Evolutionary conservation across 2,329 filamentous ascomycete species (phyloP).

Genomic region (Talaromyces funiculosus): DNA sequence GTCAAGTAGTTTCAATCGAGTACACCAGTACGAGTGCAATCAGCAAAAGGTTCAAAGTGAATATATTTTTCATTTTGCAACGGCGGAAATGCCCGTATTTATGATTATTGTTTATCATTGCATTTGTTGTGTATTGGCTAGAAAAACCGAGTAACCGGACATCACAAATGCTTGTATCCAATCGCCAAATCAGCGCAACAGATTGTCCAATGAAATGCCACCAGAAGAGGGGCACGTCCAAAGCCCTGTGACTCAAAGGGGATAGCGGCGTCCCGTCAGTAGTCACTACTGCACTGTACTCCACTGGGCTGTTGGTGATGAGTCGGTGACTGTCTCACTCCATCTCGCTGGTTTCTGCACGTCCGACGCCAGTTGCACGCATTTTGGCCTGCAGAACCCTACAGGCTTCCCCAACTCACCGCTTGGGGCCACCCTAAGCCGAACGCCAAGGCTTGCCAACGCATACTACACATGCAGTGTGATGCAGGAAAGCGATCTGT

Average conservation of each 20-base stretch:
- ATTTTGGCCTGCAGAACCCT: not conserved
- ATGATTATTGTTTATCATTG: not conserved
- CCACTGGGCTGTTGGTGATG: not conserved
- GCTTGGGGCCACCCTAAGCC: not conserved
- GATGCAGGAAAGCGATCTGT: not conserved
- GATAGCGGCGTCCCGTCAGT: not conserved
- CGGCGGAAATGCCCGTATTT: slow-evolving; percentile 1
- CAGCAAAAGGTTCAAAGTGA: not conserved
- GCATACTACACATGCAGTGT: slow-evolving; percentile 2
- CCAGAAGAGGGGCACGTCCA: not conserved
- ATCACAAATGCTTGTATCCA: not conserved
- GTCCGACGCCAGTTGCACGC: not conserved
- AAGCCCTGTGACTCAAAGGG: not conserved
- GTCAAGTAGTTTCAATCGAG: not conserved
- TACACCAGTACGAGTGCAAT: not conserved
- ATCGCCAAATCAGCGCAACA: not conserved
- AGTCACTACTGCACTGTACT: not conserved
- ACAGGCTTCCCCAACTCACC: not conserved
- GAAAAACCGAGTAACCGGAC: not conserved
- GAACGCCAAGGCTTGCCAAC: slow-evolving; percentile 8
- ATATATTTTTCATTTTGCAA: not conserved
- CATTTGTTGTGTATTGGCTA: not conserved
- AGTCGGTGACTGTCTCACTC: slow-evolving; percentile 1
- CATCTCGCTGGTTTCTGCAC: not conserved
- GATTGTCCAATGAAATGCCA: not conserved